These are phyloP conservation scores for Balansia obtecta DNA, from an alignment of 2,329 filamentous ascomycete genomes.

Conservation along the genomic window DNA sequence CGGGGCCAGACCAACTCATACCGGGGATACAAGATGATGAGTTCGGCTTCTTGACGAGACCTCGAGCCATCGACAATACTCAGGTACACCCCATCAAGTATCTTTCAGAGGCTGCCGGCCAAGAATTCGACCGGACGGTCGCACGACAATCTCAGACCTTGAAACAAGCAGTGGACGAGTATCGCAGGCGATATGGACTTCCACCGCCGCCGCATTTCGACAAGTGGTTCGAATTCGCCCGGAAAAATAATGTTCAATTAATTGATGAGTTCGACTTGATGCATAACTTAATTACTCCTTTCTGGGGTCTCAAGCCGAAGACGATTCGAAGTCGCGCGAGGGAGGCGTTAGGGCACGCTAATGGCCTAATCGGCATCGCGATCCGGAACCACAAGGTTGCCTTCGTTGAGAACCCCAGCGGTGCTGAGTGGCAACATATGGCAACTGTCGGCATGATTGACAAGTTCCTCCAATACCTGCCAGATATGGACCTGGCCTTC, in stretches of 20 bases:
- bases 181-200: slow-evolving; percentile 68
- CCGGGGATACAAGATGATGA: not conserved
- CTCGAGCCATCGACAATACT: not conserved
- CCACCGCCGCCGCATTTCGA: slow-evolving; percentile 83
- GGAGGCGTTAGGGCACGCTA: slow-evolving; percentile 74
- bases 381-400: slow-evolving; percentile 64
- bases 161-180: slow-evolving; percentile 64
- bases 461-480: slow-evolving; percentile 65
- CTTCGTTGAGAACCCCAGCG: slow-evolving; percentile 48
- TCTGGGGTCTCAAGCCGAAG: slow-evolving; percentile 75
- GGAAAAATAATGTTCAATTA: slow-evolving; percentile 58
- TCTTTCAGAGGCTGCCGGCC: not conserved
- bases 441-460: slow-evolving; percentile 74
- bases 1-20: too few species aligned
- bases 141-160: slow-evolving; percentile 61
- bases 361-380: slow-evolving; percentile 64
- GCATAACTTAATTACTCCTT: slow-evolving; percentile 72
- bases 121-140: slow-evolving; percentile 8
- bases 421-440: slow-evolving; percentile 71
- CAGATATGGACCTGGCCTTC: slow-evolving; percentile 93
- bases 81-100: not conserved
- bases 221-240: slow-evolving; percentile 84
- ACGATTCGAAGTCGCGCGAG: slow-evolving; percentile 66
- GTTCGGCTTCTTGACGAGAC: not conserved
- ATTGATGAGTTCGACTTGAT: slow-evolving; percentile 91